These are phyloP conservation scores for Aristolochia fimbriata DNA, from an alignment of 164 flowering plant species.

Conservation along the genomic window DNA sequence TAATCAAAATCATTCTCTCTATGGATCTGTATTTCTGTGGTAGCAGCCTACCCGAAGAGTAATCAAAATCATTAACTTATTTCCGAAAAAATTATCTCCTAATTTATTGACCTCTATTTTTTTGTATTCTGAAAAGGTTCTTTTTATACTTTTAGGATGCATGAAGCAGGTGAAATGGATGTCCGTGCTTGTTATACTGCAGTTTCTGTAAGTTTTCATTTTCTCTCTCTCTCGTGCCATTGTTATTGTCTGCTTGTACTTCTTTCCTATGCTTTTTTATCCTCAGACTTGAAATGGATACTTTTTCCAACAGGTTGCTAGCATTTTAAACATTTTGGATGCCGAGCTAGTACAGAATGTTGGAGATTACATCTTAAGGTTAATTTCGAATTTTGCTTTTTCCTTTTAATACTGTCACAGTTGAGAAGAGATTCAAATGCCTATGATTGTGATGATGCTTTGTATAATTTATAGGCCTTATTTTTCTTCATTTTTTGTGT, in stretches of 20 bases:
- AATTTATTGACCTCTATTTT: background rate
- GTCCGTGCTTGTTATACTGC: slow-evolving; percentile 98
- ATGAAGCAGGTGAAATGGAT: slow-evolving; percentile 93
- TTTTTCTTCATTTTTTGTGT: too few species aligned
- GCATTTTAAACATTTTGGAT: slow-evolving; percentile 78
- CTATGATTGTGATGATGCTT: too few species aligned
- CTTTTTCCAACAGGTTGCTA: slow-evolving; percentile 56
- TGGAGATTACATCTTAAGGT: slow-evolving; percentile 81
- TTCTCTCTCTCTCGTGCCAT: background rate
- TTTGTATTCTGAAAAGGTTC: slow-evolving; percentile 2
- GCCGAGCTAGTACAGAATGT: slow-evolving; percentile 52
- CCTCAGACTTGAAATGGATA: background rate
- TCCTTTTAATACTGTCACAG: background rate
- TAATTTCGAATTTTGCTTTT: slow-evolving; percentile 4
- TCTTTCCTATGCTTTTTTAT: slow-evolving; percentile 2
- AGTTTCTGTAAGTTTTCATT: slow-evolving; percentile 55
- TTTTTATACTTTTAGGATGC: slow-evolving; percentile 53
- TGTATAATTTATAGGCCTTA: too few species aligned
- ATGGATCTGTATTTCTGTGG: too few species aligned
- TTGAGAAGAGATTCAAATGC: too few species aligned
- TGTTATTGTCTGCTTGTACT: too few species aligned
- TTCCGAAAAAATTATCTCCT: background rate
- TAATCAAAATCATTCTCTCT: too few species aligned
- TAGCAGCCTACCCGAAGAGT: too few species aligned
- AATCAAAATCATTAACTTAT: background rate